Percentiles rank a stretch among this genome's conserved stretches.
Conservation (phyloP, 495 filamentous ascomycete species). For the Recurvomyces mirabilis region DNA sequence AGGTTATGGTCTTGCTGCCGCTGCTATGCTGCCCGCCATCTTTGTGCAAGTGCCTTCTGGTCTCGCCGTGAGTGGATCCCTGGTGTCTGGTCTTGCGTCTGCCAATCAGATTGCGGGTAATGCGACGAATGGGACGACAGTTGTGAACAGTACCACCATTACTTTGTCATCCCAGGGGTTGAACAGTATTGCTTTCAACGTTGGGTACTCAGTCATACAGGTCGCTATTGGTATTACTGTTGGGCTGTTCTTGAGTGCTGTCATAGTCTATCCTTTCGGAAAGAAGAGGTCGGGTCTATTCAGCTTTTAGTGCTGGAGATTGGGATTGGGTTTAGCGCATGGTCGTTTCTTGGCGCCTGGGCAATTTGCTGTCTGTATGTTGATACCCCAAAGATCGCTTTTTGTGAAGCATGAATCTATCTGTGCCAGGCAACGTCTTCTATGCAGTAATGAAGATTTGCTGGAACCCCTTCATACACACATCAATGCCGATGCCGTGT, state of each 20-base stretch:
- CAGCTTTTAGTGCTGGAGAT: constrained; percentile 50
- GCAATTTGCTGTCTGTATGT: no score
- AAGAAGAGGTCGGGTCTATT: constrained; percentile 86
- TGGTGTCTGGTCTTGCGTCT: constrained; percentile 73
- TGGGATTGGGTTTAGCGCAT: neutral
- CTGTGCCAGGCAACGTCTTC: no score
- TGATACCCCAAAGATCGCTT: no score
- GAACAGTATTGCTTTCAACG: constrained; percentile 66
- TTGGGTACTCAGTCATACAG: constrained; percentile 79
- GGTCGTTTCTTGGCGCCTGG: neutral
- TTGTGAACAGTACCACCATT: constrained; percentile 33
- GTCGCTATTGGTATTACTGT: constrained; percentile 90
- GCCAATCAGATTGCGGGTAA: constrained; percentile 62
- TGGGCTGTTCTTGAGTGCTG: constrained; percentile 72
- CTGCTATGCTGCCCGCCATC: constrained; percentile 82
- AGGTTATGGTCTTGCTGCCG: constrained; percentile 70
- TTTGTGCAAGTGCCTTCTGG: constrained; percentile 91
- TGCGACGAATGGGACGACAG: constrained; percentile 36
- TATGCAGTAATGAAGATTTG: no score
- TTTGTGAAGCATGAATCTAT: no score
- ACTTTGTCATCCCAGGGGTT: constrained; percentile 20
- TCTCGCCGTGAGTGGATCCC: constrained; percentile 68
- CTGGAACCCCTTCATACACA: no score
- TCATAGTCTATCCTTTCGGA: constrained; percentile 83
- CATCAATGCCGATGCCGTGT: no score